Percentiles rank a stretch among this genome's conserved stretches.
Evolutionary conservation across 2,329 filamentous ascomycete species (phyloP).

Genomic region (Stemphylium lycopersici): DNA sequence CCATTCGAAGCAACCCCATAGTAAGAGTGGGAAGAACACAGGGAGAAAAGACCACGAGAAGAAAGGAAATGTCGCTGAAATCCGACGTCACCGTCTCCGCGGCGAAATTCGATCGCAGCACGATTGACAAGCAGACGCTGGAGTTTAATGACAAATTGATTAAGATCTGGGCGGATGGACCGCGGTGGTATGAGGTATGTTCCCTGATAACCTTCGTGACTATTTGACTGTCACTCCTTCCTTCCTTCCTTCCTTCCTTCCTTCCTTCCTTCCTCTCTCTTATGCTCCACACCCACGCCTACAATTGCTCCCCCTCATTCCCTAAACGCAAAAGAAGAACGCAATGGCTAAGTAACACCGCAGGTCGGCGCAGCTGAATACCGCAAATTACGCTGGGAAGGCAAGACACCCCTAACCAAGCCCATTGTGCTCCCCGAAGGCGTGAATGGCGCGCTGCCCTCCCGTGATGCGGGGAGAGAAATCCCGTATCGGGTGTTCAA

Average conservation of each 20-base stretch:
- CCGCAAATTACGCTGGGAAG: conserved; percentile 60
- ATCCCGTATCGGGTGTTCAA: conserved; percentile 62
- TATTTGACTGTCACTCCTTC: too few relatives aligned
- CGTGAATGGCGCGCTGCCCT: conserved; percentile 57
- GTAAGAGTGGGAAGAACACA: neutral
- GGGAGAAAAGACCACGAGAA: neutral
- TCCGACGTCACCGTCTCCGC: conserved; percentile 52
- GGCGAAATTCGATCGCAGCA: conserved; percentile 52
- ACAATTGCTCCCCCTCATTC: too few relatives aligned
- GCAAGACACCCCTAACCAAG: conserved; percentile 59
- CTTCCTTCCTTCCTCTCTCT: neutral
- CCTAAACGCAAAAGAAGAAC: too few relatives aligned
- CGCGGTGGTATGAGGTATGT: conserved; percentile 59
- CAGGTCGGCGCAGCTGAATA: conserved; percentile 61
- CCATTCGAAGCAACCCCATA: too few relatives aligned
- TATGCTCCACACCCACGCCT: neutral
- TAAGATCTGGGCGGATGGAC: conserved; percentile 51
- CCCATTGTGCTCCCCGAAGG: conserved; percentile 56
- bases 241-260: neutral
- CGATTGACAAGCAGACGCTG: conserved; percentile 50
- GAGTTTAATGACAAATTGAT: conserved; percentile 55
- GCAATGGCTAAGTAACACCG: neutral
- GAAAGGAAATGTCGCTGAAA: conserved; percentile 36
- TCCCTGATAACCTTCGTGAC: neutral
- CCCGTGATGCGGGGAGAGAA: conserved; percentile 56